A percentile compares a stretch with the other conserved stretches of the same genome.
These are phyloP conservation scores for Torulaspora indica DNA, from an alignment of 805 yeast genomes.

Conservation along the genomic window DNA sequence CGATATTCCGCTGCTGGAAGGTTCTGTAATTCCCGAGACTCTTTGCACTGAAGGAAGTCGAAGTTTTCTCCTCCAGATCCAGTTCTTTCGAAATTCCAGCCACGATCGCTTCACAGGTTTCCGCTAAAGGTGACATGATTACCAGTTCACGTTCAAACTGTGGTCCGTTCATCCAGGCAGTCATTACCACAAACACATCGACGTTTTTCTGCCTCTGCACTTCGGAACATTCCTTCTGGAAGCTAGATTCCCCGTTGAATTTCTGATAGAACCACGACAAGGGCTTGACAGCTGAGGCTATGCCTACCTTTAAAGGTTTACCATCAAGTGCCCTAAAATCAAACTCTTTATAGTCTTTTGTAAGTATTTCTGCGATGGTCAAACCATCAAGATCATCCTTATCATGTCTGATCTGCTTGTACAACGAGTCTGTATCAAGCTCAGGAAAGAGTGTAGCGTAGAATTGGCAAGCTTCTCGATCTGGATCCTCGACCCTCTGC, in stretches of 20 bases:
- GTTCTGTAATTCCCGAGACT: slow-evolving; percentile 8
- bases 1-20: slow-evolving; percentile 48
- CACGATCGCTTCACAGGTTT: slow-evolving; percentile 20
- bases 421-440: slow-evolving; percentile 28
- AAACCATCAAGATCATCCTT: slow-evolving; percentile 65
- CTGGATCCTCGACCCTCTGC: slow-evolving; percentile 58
- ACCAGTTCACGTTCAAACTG: slow-evolving; percentile 45
- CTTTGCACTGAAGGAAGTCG: slow-evolving; percentile 1
- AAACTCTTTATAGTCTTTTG: slow-evolving; percentile 83
- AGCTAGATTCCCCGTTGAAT: slow-evolving; percentile 29
- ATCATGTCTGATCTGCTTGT: slow-evolving; percentile 39
- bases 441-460: slow-evolving; percentile 34
- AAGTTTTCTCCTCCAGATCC: slow-evolving; percentile 7
- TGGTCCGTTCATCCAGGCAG: slow-evolving; percentile 38
- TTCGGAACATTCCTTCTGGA: slow-evolving; percentile 24
- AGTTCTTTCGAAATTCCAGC: slow-evolving; percentile 16
- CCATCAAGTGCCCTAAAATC: slow-evolving; percentile 31
- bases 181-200: slow-evolving; percentile 46
- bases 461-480: slow-evolving; percentile 41
- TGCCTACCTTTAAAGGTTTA: slow-evolving; percentile 50
- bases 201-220: slow-evolving; percentile 34
- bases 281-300: slow-evolving; percentile 68
- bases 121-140: slow-evolving; percentile 19
- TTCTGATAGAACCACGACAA: slow-evolving; percentile 46
- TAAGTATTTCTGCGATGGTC: slow-evolving; percentile 53